phyloP scores from a whole-genome alignment of 768 basidiomycete species.

The Phaeotremella skinneri region DNA sequence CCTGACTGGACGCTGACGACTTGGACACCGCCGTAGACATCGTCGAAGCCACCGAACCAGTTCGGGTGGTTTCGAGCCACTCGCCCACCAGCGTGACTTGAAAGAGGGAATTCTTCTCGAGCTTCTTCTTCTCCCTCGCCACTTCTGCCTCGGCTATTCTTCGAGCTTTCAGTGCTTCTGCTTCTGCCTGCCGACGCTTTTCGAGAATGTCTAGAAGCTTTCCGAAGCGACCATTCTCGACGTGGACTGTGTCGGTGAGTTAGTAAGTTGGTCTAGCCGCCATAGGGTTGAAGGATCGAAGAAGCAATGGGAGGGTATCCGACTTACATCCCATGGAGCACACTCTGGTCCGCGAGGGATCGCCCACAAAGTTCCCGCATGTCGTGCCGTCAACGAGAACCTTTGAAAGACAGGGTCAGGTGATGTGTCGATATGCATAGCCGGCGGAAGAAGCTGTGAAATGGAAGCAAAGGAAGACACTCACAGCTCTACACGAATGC shows the following conservation, averaged over 20 bases:
- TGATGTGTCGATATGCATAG: background rate
- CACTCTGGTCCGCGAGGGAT: conserved; percentile 8
- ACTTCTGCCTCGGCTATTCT: background rate
- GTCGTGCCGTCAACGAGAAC: conserved; percentile 18
- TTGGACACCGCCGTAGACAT: background rate
- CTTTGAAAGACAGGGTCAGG: background rate
- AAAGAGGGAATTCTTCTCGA: too few species aligned
- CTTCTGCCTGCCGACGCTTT: conserved; percentile 2
- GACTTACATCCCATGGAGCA: conserved; percentile 21
- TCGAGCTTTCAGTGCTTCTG: background rate
- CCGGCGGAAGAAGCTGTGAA: too few species aligned
- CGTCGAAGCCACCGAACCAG: background rate
- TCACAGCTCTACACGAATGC: conserved; percentile 19
- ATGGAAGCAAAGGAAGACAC: background rate
- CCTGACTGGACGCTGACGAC: background rate
- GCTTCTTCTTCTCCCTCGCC: background rate
- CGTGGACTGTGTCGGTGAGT: conserved; percentile 8
- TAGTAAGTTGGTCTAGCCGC: too few species aligned
- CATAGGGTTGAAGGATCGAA: background rate
- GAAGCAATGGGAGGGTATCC: background rate
- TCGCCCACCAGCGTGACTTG: too few species aligned
- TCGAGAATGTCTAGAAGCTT: conserved; percentile 12
- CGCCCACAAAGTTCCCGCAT: conserved; percentile 16
- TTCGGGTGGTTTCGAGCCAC: too few species aligned
- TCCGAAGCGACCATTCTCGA: conserved; percentile 13